Conservation (phyloP, 108 stramenopile species). For the Nitzschia inconspicua region DNA sequence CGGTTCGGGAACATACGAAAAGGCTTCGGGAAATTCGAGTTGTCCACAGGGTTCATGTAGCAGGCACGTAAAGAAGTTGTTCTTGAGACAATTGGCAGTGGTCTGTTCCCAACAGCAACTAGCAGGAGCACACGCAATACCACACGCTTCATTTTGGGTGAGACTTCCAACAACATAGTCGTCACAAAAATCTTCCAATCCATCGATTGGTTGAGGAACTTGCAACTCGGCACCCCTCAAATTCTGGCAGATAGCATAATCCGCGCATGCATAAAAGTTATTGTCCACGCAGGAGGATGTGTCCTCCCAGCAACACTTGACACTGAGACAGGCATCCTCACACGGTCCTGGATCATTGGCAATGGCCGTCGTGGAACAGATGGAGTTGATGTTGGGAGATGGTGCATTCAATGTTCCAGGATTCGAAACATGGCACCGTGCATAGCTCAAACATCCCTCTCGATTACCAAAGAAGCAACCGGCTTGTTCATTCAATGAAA, state of each 20-base stretch:
- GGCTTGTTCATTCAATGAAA: background rate
- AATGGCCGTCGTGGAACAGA: constrained; percentile 10
- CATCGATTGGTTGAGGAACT: background rate
- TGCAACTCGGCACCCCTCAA: background rate
- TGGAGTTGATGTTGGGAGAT: background rate
- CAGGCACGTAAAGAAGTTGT: constrained; percentile 8
- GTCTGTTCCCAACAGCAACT: constrained; percentile 16
- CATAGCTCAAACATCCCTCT: constrained; percentile 13
- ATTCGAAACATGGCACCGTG: constrained; percentile 8
- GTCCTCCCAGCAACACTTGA: constrained; percentile 4
- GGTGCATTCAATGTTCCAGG: constrained; percentile 12
- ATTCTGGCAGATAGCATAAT: constrained; percentile 13
- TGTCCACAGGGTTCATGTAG: constrained; percentile 9
- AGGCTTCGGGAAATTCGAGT: background rate
- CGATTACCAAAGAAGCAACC: constrained; percentile 12
- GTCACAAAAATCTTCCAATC: constrained; percentile 2
- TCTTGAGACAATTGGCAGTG: background rate
- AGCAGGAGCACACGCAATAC: constrained; percentile 6
- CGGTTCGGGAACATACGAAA: background rate
- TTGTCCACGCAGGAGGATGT: constrained; percentile 1
- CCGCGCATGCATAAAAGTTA: constrained; percentile 14
- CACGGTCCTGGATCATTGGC: background rate
- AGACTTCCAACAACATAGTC: background rate
- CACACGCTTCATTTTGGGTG: constrained; percentile 5
- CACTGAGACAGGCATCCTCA: background rate